Base-by-base conservation (phyloP, 345 rosid genomes). In the Limnanthes douglasii region DNA sequence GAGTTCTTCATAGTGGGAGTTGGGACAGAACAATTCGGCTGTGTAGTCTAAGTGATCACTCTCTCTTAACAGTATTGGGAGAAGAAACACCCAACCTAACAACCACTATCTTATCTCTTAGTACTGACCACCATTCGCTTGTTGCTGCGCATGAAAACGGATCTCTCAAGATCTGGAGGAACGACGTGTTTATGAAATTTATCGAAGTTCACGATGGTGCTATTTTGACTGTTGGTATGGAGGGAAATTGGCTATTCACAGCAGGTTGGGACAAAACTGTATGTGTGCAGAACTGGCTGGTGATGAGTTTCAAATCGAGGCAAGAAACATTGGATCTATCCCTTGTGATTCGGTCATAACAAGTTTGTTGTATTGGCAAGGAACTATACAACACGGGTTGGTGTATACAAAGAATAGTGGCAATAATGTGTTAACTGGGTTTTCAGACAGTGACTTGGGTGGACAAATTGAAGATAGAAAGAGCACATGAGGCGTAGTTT, bases 251-350 rank as follows among this genome's bases (percentile, higher is more conserved):
- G 73, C 63, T 83, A 15, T 68, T 83, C 43, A 56, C 78, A 1
- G 95, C 85, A 59, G 94, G 97, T 30, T 76, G 93, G 95, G 97
- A 83, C 68, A 79, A 65, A 60, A 67, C 57, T 43, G 35, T 88
- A 55, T 53, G 34, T 43, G 54, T 80, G 37, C 78, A 69, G 83
- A n/a, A n/a, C n/a, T n/a, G n/a, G n/a, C n/a, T n/a, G n/a, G n/a
- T n/a, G n/a, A n/a, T n/a, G n/a, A n/a, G n/a, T n/a, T n/a, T n/a
- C n/a, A n/a, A n/a, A n/a, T n/a, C n/a, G n/a, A n/a, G n/a, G n/a
- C n/a, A n/a, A n/a, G n/a, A n/a, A n/a, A n/a, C n/a, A n/a, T n/a
- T n/a, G n/a, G n/a, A n/a, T n/a, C n/a, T n/a, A n/a, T n/a, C n/a
- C n/a, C n/a, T n/a, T n/a, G n/a, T n/a, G n/a, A n/a, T n/a, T n/a